A percentile compares a stretch with the other conserved stretches of the same genome.
Conservation (phyloP, 1,284 basidiomycete genomes). For the Albatrellus sp. region DNA sequence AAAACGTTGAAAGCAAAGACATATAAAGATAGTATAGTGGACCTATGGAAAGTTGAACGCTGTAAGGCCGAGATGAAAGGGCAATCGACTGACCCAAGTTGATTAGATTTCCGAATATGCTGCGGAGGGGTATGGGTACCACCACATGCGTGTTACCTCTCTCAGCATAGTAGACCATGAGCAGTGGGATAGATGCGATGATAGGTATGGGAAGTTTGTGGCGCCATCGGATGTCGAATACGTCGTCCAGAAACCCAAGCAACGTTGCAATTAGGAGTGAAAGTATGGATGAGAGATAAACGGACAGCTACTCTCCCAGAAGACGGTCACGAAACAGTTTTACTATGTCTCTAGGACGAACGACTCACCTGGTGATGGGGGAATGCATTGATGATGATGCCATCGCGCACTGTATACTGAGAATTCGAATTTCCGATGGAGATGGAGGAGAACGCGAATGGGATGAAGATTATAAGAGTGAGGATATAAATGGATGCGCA, state of each 20-base stretch:
- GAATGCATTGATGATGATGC: conserved; percentile 59
- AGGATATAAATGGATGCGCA: conserved; percentile 86
- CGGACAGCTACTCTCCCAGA: conserved; percentile 48
- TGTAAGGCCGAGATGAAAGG: background rate
- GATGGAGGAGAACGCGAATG: conserved; percentile 75
- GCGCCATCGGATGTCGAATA: conserved; percentile 98
- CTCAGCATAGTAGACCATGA: conserved; percentile 95
- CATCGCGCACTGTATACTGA: conserved; percentile 33
- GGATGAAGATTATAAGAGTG: conserved; percentile 77
- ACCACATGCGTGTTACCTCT: conserved; percentile 91
- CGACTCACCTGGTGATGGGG: conserved; percentile 74
- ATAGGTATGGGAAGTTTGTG: conserved; percentile 97
- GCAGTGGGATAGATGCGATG: conserved; percentile 86
- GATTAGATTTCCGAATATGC: conserved; percentile 66
- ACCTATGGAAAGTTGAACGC: conserved; percentile 32
- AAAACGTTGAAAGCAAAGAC: conserved; percentile 90
- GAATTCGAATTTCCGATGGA: conserved; percentile 35
- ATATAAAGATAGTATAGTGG: conserved; percentile 96
- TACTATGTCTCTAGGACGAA: background rate
- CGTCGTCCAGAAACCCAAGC: conserved; percentile 92
- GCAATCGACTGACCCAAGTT: conserved; percentile 60
- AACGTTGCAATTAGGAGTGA: conserved; percentile 87
- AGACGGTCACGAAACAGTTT: background rate
- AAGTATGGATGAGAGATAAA: conserved; percentile 87
- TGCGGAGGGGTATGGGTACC: conserved; percentile 72